Percentiles rank a stretch among this genome's conserved stretches.
Evolutionary conservation across 2,329 filamentous ascomycete species (phyloP).

Genomic region (Aspergillus intermedius): DNA sequence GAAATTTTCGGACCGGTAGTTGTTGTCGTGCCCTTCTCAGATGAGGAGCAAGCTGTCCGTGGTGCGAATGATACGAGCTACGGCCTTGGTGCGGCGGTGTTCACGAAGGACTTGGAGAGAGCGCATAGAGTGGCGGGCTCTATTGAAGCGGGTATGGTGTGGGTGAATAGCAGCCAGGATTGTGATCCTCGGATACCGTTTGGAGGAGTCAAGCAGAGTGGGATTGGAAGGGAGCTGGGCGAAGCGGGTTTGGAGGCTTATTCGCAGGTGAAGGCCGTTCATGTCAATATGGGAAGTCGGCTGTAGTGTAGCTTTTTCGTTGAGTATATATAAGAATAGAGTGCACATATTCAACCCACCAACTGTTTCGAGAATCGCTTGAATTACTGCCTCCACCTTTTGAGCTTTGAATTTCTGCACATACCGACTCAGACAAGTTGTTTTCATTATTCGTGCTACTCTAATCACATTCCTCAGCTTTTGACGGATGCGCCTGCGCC

Average conservation of each 20-base stretch:
- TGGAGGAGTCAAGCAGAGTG: slow-evolving; percentile 42
- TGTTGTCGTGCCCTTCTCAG: slow-evolving; percentile 33
- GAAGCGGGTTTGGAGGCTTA: slow-evolving; percentile 38
- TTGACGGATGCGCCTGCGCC: no score
- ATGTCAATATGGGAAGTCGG: slow-evolving; percentile 35
- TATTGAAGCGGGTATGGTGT: slow-evolving; percentile 43
- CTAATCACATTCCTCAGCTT: no score
- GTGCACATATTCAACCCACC: neutral
- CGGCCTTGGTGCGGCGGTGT: slow-evolving; percentile 38
- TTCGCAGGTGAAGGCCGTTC: slow-evolving; percentile 34
- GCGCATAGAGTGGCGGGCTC: slow-evolving; percentile 37
- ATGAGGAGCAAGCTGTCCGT: slow-evolving; percentile 33
- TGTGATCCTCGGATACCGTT: slow-evolving; percentile 37
- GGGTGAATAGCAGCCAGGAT: slow-evolving; percentile 41
- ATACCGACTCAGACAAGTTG: no score
- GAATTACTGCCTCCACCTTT: no score
- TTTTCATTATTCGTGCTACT: no score
- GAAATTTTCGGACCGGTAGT: slow-evolving; percentile 42
- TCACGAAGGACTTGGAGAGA: slow-evolving; percentile 36
- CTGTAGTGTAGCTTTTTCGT: slow-evolving; percentile 15
- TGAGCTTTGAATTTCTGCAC: no score
- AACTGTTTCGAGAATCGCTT: no score
- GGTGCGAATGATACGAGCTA: slow-evolving; percentile 38
- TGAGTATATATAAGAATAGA: neutral
- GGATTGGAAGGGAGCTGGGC: slow-evolving; percentile 46